These are phyloP conservation scores for Ophiostoma ulmi DNA, from an alignment of 2,329 filamentous ascomycete species.

Conservation along the genomic window DNA sequence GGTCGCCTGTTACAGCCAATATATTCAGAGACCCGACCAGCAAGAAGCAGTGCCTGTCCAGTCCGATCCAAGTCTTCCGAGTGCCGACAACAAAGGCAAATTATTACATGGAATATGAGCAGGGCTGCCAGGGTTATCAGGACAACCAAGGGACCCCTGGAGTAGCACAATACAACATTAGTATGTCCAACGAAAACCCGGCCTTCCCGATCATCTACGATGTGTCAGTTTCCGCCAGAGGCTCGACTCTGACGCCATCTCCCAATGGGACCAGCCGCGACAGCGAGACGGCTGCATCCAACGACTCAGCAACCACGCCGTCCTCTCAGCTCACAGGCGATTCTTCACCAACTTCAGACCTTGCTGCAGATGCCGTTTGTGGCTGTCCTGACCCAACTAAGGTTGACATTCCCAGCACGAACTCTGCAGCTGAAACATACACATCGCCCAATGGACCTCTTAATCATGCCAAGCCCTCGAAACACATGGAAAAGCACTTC, in stretches of 20 bases:
- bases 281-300: background rate
- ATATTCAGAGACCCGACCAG: conserved; percentile 16
- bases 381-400: background rate
- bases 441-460: background rate
- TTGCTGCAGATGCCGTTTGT: background rate
- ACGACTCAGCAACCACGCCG: background rate
- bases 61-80: conserved; percentile 14
- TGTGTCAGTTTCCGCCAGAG: background rate
- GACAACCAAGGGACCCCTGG: no score
- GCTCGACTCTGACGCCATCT: background rate
- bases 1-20: conserved; percentile 5
- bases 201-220: background rate
- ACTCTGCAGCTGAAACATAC: background rate
- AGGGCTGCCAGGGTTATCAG: background rate
- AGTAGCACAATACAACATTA: background rate
- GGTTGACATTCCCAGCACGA: background rate
- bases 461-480: background rate
- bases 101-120: conserved; percentile 20
- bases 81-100: conserved; percentile 2
- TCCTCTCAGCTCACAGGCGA: background rate
- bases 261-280: background rate
- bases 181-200: background rate
- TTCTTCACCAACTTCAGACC: background rate
- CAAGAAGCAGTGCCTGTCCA: conserved; percentile 18
- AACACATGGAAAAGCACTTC: background rate